Conservation (phyloP, 495 filamentous ascomycete genomes). For the Aspergillus heteromorphus region DNA sequence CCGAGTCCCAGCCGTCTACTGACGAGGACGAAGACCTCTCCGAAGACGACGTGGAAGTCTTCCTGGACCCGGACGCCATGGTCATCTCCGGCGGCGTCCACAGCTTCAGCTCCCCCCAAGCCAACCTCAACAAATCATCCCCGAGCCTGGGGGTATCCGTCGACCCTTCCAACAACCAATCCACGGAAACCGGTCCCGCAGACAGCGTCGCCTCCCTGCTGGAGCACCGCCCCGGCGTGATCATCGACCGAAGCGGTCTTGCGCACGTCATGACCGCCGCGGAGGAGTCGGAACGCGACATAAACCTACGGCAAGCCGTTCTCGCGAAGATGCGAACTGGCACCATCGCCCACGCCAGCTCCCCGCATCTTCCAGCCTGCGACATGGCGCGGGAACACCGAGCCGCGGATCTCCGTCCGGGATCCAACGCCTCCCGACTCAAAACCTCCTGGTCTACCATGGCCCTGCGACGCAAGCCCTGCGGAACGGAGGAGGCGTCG, state of each 20-base stretch:
- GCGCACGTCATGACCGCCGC: constrained; percentile 13
- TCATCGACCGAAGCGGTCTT: constrained; percentile 21
- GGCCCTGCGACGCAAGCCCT: neutral
- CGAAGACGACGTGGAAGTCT: constrained; percentile 15
- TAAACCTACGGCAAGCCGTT: constrained; percentile 21
- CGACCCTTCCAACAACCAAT: neutral
- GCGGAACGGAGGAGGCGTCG: neutral
- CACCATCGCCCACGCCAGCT: neutral
- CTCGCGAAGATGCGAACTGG: constrained; percentile 26
- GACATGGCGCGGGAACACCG: neutral
- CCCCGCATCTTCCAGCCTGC: neutral
- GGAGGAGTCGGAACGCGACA: constrained; percentile 17
- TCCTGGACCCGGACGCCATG: constrained; percentile 13
- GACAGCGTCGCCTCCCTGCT: neutral
- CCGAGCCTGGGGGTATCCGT: constrained; percentile 9
- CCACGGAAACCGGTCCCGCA: neutral
- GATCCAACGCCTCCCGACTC: neutral
- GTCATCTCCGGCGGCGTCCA: neutral
- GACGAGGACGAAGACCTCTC: neutral
- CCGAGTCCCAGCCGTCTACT: neutral
- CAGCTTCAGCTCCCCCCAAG: constrained; percentile 5
- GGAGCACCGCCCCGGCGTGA: constrained; percentile 6
- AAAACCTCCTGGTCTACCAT: constrained; percentile 2
- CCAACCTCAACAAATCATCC: constrained; percentile 1
- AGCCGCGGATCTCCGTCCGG: neutral